Percentiles rank a stretch among this genome's conserved stretches.
Evolutionary conservation across 306 rosid genomes (phyloP).

Genomic region (Cucurbita maxima): DNA sequence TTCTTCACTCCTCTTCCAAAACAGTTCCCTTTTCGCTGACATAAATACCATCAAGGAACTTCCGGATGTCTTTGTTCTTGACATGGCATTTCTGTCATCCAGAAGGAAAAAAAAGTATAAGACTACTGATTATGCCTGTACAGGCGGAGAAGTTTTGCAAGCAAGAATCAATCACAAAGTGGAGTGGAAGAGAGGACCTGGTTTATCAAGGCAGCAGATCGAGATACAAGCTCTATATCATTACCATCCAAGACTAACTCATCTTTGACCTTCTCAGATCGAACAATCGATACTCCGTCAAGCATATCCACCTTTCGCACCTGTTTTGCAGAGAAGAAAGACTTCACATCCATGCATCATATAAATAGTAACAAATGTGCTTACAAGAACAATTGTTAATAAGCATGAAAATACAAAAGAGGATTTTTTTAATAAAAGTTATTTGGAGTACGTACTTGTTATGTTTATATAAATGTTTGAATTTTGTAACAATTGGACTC

Average conservation of each 20-base stretch:
- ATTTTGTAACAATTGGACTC: background rate
- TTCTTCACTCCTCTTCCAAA: background rate
- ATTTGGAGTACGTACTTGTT: no score
- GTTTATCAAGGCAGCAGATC: constrained; percentile 60
- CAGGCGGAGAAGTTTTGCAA: background rate
- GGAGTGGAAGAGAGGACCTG: constrained; percentile 28
- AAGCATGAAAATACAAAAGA: background rate
- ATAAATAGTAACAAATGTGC: background rate
- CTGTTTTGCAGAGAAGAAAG: constrained; percentile 10
- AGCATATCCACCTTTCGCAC: constrained; percentile 82
- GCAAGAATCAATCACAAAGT: background rate
- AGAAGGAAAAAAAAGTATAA: background rate
- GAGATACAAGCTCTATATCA: constrained; percentile 65
- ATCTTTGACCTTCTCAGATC: constrained; percentile 81
- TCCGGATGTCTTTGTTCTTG: constrained; percentile 3
- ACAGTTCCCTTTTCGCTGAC: constrained; percentile 1
- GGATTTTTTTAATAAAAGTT: background rate
- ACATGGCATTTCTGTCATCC: constrained; percentile 2
- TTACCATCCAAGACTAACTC: constrained; percentile 67
- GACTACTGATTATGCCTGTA: background rate
- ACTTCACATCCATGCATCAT: background rate
- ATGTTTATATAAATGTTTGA: background rate
- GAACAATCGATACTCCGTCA: constrained; percentile 39
- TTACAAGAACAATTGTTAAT: background rate
- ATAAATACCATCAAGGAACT: constrained; percentile 5